Conservation (phyloP, 805 yeast genomes). For the Candida argentea region DNA sequence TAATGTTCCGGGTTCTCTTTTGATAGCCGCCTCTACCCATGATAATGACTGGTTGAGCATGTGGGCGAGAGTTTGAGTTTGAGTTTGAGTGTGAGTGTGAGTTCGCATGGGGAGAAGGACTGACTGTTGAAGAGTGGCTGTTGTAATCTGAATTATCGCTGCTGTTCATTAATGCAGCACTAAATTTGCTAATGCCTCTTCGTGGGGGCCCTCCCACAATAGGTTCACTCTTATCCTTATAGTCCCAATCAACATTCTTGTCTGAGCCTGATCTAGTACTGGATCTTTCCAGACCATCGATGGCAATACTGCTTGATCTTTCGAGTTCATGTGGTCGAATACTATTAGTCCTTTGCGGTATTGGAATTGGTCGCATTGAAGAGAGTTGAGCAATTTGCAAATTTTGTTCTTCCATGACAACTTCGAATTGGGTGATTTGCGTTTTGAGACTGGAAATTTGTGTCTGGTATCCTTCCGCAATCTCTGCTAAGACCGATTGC, state of each 20-base stretch:
- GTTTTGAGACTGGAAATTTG: slow-evolving; percentile 3
- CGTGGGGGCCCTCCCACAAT: slow-evolving; percentile 3
- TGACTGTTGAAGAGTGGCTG: too few species aligned
- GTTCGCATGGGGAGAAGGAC: too few species aligned
- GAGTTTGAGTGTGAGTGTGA: too few species aligned
- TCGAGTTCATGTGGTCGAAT: slow-evolving; percentile 2
- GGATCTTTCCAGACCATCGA: slow-evolving; percentile 1
- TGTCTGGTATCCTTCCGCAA: background rate
- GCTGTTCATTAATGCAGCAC: too few species aligned
- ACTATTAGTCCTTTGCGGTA: slow-evolving; percentile 11
- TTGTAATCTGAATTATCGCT: too few species aligned
- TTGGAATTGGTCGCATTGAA: slow-evolving; percentile 28
- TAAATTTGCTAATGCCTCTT: too few species aligned
- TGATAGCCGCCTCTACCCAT: slow-evolving; percentile 37
- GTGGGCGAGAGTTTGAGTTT: too few species aligned
- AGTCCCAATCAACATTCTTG: slow-evolving; percentile 1
- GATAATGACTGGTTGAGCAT: too few species aligned
- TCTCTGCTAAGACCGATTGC: background rate
- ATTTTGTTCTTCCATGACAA: slow-evolving; percentile 27
- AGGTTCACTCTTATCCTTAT: background rate
- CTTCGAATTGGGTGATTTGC: too few species aligned
- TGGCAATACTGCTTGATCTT: background rate
- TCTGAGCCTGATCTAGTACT: background rate
- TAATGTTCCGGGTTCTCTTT: slow-evolving; percentile 28
- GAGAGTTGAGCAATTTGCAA: slow-evolving; percentile 23